phyloP scores from a whole-genome alignment of 169 alveolate species.

The Plasmodium reichenowi region DNA sequence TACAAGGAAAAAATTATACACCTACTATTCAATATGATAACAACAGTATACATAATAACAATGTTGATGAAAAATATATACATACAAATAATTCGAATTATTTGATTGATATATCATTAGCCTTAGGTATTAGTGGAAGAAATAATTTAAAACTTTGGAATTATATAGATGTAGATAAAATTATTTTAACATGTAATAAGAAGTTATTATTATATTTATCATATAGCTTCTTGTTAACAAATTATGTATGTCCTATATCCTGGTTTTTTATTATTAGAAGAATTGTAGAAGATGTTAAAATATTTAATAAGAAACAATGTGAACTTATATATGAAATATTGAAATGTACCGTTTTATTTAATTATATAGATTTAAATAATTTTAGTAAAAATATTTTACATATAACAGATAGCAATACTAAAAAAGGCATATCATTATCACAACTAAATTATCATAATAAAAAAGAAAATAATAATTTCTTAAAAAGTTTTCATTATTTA shows the following conservation, averaged over 20 bases:
- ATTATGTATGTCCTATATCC: conserved; percentile 42
- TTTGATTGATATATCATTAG: conserved; percentile 53
- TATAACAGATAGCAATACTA: background rate
- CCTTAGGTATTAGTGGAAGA: conserved; percentile 68
- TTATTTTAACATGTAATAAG: conserved; percentile 56
- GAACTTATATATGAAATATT: conserved; percentile 69
- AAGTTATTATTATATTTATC: conserved; percentile 61
- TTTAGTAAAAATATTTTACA: conserved; percentile 11
- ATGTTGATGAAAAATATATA: background rate
- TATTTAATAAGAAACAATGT: conserved; percentile 63
- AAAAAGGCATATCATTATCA: background rate
- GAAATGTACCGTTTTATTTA: conserved; percentile 54
- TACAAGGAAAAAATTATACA: background rate
- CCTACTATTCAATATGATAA: background rate
- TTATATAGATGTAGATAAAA: conserved; percentile 45
- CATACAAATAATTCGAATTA: conserved; percentile 28
- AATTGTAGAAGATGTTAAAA: conserved; percentile 68
- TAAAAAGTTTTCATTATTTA: conserved; percentile 53
- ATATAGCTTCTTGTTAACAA: conserved; percentile 66
- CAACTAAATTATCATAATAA: background rate
- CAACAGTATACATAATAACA: background rate
- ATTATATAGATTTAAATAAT: conserved; percentile 60
- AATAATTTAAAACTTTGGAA: conserved; percentile 60
- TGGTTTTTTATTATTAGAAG: conserved; percentile 74
- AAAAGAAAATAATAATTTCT: conserved; percentile 27